phyloP scores from a whole-genome alignment of 331 rosid species.

The Saraca asoca region DNA sequence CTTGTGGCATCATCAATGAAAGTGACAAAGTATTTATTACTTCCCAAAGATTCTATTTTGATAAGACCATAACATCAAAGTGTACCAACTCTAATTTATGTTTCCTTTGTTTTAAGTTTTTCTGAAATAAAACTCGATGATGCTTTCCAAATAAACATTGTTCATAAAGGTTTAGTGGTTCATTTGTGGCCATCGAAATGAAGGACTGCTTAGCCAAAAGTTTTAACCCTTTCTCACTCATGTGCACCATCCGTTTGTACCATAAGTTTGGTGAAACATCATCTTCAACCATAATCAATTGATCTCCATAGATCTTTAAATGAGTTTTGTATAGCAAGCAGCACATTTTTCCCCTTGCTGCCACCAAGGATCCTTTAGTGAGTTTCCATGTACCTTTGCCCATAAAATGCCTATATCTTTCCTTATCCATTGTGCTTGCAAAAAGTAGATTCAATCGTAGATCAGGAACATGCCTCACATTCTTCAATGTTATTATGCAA shows the following conservation, averaged over 20 bases:
- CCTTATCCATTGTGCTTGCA: background rate
- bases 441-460: background rate
- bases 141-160: background rate
- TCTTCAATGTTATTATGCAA: too few relatives aligned
- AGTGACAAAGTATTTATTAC: background rate
- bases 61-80: background rate
- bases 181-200: background rate
- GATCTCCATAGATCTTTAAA: background rate
- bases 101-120: background rate
- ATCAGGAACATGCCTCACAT: background rate
- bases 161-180: background rate
- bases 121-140: background rate
- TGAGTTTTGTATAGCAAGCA: background rate
- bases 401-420: background rate
- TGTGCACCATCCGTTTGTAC: background rate
- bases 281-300: background rate
- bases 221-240: background rate
- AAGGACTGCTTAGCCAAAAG: background rate
- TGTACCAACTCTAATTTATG: background rate
- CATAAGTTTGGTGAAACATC: background rate
- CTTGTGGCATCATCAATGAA: background rate
- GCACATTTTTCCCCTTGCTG: background rate
- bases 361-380: background rate
- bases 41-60: background rate
- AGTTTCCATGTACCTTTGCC: background rate